Percentiles rank a stretch among this genome's conserved stretches.
These are phyloP conservation scores for Taiozyma sp. DNA, from an alignment of 1,139 yeast species.

Conservation along the genomic window DNA sequence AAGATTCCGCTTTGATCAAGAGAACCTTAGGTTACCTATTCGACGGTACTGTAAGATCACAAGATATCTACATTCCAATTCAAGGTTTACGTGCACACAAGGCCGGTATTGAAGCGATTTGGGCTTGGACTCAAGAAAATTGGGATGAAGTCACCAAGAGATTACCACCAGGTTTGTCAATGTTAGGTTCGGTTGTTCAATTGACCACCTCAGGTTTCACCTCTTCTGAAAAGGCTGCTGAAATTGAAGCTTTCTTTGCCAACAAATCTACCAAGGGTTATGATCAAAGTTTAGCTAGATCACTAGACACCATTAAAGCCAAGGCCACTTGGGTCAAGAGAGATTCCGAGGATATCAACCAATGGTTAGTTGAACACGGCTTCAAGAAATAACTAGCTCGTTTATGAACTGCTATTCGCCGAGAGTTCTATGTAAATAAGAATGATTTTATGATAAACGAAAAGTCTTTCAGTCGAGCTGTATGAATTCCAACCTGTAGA, in stretches of 20 bases:
- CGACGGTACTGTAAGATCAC: conserved; percentile 70
- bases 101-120: conserved; percentile 58
- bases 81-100: conserved; percentile 60
- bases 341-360: conserved; percentile 48
- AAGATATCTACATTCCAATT: conserved; percentile 80
- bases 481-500: too few relatives aligned
- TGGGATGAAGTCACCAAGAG: conserved; percentile 63
- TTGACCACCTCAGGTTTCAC: conserved; percentile 64
- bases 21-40: conserved; percentile 59
- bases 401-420: background rate
- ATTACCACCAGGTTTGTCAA: conserved; percentile 78
- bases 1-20: conserved; percentile 49
- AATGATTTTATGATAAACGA: background rate
- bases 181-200: conserved; percentile 71
- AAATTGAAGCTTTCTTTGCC: conserved; percentile 55
- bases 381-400: conserved; percentile 7
- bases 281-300: conserved; percentile 68
- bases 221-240: conserved; percentile 50
- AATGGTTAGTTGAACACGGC: conserved; percentile 48
- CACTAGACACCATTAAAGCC: conserved; percentile 61
- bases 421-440: too few relatives aligned
- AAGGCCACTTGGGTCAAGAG: conserved; percentile 64
- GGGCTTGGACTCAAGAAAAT: conserved; percentile 74
- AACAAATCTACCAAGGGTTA: conserved; percentile 62
- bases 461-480: background rate